These are phyloP conservation scores for Axilococcus clingmanii DNA, from an alignment of 139 green algal genomes.

Conservation along the genomic window DNA sequence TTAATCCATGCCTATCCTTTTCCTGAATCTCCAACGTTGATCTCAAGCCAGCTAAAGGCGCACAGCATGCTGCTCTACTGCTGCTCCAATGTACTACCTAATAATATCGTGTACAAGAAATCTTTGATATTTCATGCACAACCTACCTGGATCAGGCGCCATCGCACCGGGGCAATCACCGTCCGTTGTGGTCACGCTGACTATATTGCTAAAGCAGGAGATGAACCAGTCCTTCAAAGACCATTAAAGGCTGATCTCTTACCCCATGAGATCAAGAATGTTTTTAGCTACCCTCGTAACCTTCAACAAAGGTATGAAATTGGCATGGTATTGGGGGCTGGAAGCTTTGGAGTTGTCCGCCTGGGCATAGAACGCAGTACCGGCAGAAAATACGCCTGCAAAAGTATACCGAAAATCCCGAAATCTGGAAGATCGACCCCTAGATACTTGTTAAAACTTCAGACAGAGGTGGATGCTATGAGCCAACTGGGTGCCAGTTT, in stretches of 20 bases:
- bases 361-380: slow-evolving; percentile 46
- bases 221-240: slow-evolving; percentile 56
- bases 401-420: slow-evolving; percentile 77
- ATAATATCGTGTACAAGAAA: neutral
- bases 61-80: neutral
- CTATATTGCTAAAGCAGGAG: slow-evolving; percentile 55
- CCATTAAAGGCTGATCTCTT: slow-evolving; percentile 55
- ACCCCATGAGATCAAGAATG: slow-evolving; percentile 45
- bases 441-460: slow-evolving; percentile 86
- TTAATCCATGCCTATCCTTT: no score
- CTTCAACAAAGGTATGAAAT: slow-evolving; percentile 55
- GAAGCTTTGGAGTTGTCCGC: slow-evolving; percentile 82
- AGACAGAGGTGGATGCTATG: slow-evolving; percentile 89
- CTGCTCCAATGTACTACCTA: neutral
- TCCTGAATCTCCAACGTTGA: no score
- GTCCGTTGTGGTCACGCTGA: slow-evolving; percentile 25
- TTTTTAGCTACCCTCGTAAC: slow-evolving; percentile 66
- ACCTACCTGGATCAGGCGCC: no score
- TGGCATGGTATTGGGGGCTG: slow-evolving; percentile 69
- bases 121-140: neutral
- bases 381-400: slow-evolving; percentile 55
- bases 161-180: neutral
- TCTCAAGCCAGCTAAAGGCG: neutral
- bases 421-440: slow-evolving; percentile 64
- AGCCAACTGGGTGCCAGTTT: slow-evolving; percentile 72